phyloP scores from a whole-genome alignment of 2,329 filamentous ascomycete genomes.

The Colletotrichum siamense region DNA sequence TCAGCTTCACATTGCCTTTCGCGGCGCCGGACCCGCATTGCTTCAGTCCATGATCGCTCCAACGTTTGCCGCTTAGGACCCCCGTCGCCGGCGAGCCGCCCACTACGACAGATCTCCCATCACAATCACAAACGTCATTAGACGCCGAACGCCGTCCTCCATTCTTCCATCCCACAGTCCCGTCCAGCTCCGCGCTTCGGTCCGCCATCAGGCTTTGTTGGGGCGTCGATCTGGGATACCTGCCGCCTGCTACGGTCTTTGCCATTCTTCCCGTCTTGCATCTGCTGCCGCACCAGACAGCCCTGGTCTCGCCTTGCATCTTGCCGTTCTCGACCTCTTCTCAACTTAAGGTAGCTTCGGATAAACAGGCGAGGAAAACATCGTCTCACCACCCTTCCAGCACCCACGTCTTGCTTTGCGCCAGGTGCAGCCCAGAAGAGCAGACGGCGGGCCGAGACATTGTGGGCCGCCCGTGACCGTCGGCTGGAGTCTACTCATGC shows the following conservation, averaged over 20 bases:
- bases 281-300: neutral
- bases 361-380: neutral
- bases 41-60: neutral
- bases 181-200: neutral
- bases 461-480: neutral
- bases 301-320: neutral
- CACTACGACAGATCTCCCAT: neutral
- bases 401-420: neutral
- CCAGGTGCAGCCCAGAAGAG: neutral
- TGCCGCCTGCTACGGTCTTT: neutral
- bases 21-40: neutral
- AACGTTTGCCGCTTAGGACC: neutral
- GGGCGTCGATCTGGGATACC: neutral
- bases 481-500: neutral
- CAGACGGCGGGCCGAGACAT: neutral
- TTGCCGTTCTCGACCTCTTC: neutral
- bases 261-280: neutral
- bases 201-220: neutral
- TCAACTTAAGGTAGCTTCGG: neutral
- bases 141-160: conserved; percentile 4
- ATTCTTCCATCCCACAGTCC: neutral
- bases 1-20: neutral
- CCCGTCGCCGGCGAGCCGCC: conserved; percentile 10
- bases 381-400: neutral
- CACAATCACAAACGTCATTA: conserved; percentile 8